Evolutionary conservation across 2,329 filamentous ascomycete species (phyloP), one percentile per base, ranked within the genome.

Genomic region (Corniculantispora saksenae): DNA sequence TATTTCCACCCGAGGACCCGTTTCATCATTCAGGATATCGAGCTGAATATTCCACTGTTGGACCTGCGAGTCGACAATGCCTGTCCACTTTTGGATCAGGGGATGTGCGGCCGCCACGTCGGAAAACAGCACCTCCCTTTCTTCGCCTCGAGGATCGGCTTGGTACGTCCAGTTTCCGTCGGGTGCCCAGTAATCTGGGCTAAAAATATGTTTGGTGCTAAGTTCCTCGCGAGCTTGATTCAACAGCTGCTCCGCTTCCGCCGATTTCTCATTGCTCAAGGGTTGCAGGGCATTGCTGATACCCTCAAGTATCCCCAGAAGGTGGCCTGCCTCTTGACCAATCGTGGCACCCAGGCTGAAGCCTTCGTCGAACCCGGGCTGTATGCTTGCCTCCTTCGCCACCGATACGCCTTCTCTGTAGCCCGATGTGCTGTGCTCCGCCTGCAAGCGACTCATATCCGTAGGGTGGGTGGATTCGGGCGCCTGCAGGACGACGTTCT

Each of bases 311-410:
- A 92, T 79, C 0, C 95, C 95, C 3, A 97, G 76, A 15, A 96
- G 79, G 69, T 87, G 88, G 0, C 95, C 95, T 0, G 89, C 90
- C 32, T 84, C 83, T 68, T 91, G 76, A 0, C 94, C 95, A 35
- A 98, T 80, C 60, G 90, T 88, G 1, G 93, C 94, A 15, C 95
- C 95, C 0, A 98, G 82, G 17, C 88, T 83, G 75, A 93, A 98
- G 0, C 94, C 94, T 69, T 94, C 92, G 75, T 99, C 95, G 73
- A 99, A 98, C 0, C 94, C 94, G 17, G 83, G 83, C 78, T 99
- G 95, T 29, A 97, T 87, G 71, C 88, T 90, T 56, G 83, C 79
- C 29, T 86, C 86, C 76, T 98, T 98, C 38, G 91, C 91, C 3
- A 81, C 81, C 0, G 90, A 85, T 61, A 98, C 86, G 53, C 94